phyloP scores from a whole-genome alignment of 208 protist genomes.

The Trypanosoma congolense region DNA sequence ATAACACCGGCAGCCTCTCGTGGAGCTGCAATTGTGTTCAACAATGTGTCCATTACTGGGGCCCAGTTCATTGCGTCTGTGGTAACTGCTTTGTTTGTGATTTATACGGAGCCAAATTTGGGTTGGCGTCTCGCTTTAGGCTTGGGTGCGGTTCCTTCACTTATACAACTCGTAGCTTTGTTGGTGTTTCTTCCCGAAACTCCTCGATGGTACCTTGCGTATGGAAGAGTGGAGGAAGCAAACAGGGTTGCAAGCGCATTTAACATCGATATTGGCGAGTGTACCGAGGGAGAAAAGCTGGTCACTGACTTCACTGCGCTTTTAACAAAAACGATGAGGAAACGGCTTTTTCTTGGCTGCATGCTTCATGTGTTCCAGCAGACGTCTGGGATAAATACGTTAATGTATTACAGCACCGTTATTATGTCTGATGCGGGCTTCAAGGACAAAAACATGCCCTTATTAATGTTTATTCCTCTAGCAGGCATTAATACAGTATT shows the following conservation, averaged over 20 bases:
- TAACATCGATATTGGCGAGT: slow-evolving; percentile 56
- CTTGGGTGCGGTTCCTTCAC: slow-evolving; percentile 68
- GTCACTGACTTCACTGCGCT: slow-evolving; percentile 52
- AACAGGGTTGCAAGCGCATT: slow-evolving; percentile 44
- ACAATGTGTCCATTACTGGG: slow-evolving; percentile 85
- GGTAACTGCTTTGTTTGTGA: slow-evolving; percentile 62
- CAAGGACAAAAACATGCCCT: slow-evolving; percentile 58
- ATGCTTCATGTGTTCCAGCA: slow-evolving; percentile 90
- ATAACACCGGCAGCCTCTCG: slow-evolving; percentile 67
- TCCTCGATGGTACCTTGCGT: slow-evolving; percentile 74
- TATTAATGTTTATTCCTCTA: slow-evolving; percentile 78
- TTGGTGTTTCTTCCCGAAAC: slow-evolving; percentile 83
- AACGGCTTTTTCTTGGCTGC: slow-evolving; percentile 70
- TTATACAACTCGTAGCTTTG: slow-evolving; percentile 78
- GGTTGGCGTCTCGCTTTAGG: slow-evolving; percentile 89
- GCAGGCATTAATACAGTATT: slow-evolving; percentile 88
- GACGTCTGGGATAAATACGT: slow-evolving; percentile 90
- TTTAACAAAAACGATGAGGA: slow-evolving; percentile 48
- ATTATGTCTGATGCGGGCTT: slow-evolving; percentile 86
- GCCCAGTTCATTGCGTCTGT: slow-evolving; percentile 81
- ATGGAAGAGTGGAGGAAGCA: slow-evolving; percentile 42
- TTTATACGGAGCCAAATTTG: slow-evolving; percentile 63
- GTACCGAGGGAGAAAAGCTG: slow-evolving; percentile 31
- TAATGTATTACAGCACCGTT: slow-evolving; percentile 92
- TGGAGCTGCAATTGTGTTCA: slow-evolving; percentile 84